Base-by-base conservation (phyloP, 2,329 filamentous ascomycete genomes). In the Ophiostoma perfectum region DNA sequence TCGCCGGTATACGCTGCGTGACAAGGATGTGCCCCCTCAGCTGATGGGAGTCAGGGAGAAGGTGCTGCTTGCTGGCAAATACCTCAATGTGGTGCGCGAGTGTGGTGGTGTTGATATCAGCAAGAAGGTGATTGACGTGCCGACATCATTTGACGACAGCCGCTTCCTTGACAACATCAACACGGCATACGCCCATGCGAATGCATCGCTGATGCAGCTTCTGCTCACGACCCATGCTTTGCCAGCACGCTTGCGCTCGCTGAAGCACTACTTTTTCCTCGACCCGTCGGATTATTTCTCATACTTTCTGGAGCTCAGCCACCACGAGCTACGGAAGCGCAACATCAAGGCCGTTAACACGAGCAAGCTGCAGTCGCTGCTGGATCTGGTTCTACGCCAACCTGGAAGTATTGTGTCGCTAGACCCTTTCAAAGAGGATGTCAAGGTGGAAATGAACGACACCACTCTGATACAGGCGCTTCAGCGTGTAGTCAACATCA, bases 251-350 rank as follows among this genome's bases (percentile, higher is more conserved):
- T 84, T 99, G 68, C 88, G 90, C 63, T 98, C 94, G 14, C 82
- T 99, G 52, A 99, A 99, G 77, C 95, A 99, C 78, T 99, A 99
- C 81, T 99, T 98, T 82, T 99, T 99, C 82, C 88, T 99, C 71
- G 94, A 98, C 74, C 90, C 93, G 8, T 97, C 95, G 45, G 95
- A 99, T 77, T 99, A 97, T 81, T 98, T 99, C 78, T 93, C 93
- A 2, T 96, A 98, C 78, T 99, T 99, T 77, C 88, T 99, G 70
- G 95, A 99, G 76, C 87, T 99, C 27, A 89, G 92, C 67, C 84
- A 90, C 42, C 93, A 93, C 0, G 95, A 99, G 78, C 83, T 99
- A 69, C 90, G 92, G 74, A 97, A 98, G 76, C 97, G 97, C 76
- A 90, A 91, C 44, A 91, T 93, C 69, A 92, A 92, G 76, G 85